Percentiles rank a stretch among this genome's conserved stretches.
phyloP scores from a whole-genome alignment of 768 basidiomycete species.

The Russula abietina region DNA sequence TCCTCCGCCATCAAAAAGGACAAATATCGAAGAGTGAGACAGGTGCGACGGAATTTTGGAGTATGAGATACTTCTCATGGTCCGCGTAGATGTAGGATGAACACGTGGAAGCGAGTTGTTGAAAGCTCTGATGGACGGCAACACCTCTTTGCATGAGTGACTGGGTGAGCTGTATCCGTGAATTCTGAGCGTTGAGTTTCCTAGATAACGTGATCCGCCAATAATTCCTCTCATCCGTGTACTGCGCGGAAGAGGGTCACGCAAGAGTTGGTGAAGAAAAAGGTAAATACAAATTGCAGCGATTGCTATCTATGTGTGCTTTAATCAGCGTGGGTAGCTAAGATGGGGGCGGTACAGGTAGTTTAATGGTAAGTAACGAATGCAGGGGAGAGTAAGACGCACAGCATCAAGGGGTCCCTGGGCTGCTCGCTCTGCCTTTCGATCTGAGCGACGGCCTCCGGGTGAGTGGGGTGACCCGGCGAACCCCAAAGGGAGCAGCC shows the following conservation, averaged over 20 bases:
- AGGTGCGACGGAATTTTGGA: slow-evolving; percentile 31
- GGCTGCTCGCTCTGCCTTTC: slow-evolving; percentile 13
- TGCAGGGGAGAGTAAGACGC: background rate
- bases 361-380: slow-evolving; percentile 2
- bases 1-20: slow-evolving; percentile 31
- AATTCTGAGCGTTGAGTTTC: background rate
- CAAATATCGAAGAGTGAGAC: slow-evolving; percentile 32
- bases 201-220: too few species aligned
- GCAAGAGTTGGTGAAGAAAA: background rate
- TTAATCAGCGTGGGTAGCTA: slow-evolving; percentile 10
- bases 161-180: background rate
- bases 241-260: background rate
- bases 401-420: slow-evolving; percentile 7
- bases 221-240: background rate
- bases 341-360: background rate
- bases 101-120: background rate
- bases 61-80: slow-evolving; percentile 19
- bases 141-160: background rate
- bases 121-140: background rate
- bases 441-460: slow-evolving; percentile 49
- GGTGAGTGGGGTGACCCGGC: slow-evolving; percentile 54
- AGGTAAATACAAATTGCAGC: slow-evolving; percentile 4
- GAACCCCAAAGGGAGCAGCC: slow-evolving; percentile 34
- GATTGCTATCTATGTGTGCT: slow-evolving; percentile 5
- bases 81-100: background rate